Evolutionary conservation across 495 filamentous ascomycete genomes (phyloP).

Genomic region (Trichoderma asperelloides): DNA sequence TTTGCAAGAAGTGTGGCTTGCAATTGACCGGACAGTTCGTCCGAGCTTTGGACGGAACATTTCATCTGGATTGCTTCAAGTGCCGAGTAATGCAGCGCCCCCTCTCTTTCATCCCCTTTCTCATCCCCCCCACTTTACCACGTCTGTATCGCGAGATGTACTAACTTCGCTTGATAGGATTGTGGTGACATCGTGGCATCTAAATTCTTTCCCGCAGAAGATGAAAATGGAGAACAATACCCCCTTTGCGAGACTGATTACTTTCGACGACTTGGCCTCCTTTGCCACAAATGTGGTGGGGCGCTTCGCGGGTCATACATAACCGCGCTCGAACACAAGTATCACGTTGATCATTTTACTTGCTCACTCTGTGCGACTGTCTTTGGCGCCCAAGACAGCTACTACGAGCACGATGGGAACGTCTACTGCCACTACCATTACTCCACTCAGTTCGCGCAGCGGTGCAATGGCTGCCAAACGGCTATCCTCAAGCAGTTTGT

Average conservation of each 20-base stretch:
- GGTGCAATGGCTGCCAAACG: slow-evolving; percentile 92
- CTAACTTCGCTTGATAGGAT: slow-evolving; percentile 49
- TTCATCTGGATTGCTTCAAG: slow-evolving; percentile 95
- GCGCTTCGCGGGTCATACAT: slow-evolving; percentile 97
- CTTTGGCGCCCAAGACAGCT: slow-evolving; percentile 95
- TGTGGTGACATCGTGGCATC: slow-evolving; percentile 94
- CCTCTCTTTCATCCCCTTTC: background rate
- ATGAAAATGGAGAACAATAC: slow-evolving; percentile 80
- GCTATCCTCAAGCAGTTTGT: slow-evolving; percentile 99
- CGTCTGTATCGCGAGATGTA: slow-evolving; percentile 12
- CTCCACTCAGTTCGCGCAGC: slow-evolving; percentile 92
- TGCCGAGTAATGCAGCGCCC: slow-evolving; percentile 63
- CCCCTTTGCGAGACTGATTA: slow-evolving; percentile 98
- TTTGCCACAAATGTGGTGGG: slow-evolving; percentile 87
- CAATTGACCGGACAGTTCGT: slow-evolving; percentile 91
- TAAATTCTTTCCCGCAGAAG: slow-evolving; percentile 96
- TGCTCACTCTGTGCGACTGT: slow-evolving; percentile 96
- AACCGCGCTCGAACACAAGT: slow-evolving; percentile 93
- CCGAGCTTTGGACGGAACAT: slow-evolving; percentile 82
- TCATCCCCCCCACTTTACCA: background rate
- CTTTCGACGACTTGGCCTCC: slow-evolving; percentile 81
- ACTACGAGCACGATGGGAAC: slow-evolving; percentile 94
- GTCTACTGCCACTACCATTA: slow-evolving; percentile 99
- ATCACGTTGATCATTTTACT: slow-evolving; percentile 98
- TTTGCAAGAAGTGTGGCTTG: slow-evolving; percentile 84